phyloP scores from a whole-genome alignment of 2,329 filamentous ascomycete genomes.

The Exophiala xenobiotica region DNA sequence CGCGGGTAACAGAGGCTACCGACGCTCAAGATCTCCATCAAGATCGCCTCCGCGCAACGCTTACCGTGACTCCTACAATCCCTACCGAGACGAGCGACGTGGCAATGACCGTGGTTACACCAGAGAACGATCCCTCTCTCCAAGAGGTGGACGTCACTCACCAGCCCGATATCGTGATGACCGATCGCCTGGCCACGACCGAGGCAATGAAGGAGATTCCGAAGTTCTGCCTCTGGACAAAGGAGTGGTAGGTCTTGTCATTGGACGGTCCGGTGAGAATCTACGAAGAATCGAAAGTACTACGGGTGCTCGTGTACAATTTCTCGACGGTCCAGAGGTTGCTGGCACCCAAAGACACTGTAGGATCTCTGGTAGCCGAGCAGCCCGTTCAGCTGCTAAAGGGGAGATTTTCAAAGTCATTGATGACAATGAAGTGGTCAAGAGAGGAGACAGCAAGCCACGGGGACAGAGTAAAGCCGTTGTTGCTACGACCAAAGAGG shows the following conservation, averaged over 20 bases:
- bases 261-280: slow-evolving; percentile 87
- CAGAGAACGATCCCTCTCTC: slow-evolving; percentile 73
- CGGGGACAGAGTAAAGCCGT: slow-evolving; percentile 25
- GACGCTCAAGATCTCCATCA: slow-evolving; percentile 64
- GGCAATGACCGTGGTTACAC: slow-evolving; percentile 57
- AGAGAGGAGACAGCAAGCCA: slow-evolving; percentile 31
- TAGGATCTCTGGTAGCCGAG: slow-evolving; percentile 74
- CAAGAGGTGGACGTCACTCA: slow-evolving; percentile 54
- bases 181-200: slow-evolving; percentile 53
- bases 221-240: slow-evolving; percentile 87
- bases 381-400: slow-evolving; percentile 74
- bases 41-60: slow-evolving; percentile 69
- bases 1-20: slow-evolving; percentile 53
- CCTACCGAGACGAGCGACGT: slow-evolving; percentile 82
- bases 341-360: slow-evolving; percentile 75
- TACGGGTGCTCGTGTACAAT: slow-evolving; percentile 81
- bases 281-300: slow-evolving; percentile 80
- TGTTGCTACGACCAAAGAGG: slow-evolving; percentile 57
- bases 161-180: slow-evolving; percentile 43
- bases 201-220: slow-evolving; percentile 62
- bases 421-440: slow-evolving; percentile 72
- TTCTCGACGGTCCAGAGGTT: slow-evolving; percentile 72
- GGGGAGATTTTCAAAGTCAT: slow-evolving; percentile 83
- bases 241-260: slow-evolving; percentile 83
- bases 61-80: slow-evolving; percentile 74